These are phyloP conservation scores for Carex parvula DNA, from an alignment of 176 grass and related monocot genomes.

Conservation along the genomic window DNA sequence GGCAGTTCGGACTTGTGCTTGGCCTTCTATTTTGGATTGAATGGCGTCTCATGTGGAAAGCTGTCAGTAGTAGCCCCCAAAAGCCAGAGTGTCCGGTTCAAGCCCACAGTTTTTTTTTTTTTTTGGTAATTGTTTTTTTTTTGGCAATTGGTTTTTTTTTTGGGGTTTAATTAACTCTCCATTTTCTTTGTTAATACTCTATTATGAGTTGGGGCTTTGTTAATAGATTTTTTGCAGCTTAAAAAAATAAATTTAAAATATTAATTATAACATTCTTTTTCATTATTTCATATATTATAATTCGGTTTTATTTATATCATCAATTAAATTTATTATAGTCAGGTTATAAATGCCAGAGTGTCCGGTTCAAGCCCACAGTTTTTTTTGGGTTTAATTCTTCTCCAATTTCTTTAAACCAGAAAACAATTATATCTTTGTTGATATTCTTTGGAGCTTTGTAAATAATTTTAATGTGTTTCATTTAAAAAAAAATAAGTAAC, in stretches of 20 bases:
- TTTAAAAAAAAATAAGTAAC: too few species aligned
- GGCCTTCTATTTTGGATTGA: slow-evolving; percentile 33
- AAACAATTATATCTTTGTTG: too few species aligned
- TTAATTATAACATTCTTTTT: neutral
- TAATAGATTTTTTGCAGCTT: neutral
- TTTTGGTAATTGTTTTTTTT: too few species aligned
- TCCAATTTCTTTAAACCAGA: too few species aligned
- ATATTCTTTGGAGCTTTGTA: too few species aligned
- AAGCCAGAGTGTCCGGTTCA: slow-evolving; percentile 27
- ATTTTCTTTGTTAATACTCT: neutral
- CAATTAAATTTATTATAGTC: too few species aligned
- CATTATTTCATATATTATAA: neutral
- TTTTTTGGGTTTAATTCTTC: too few species aligned
- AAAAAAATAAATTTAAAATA: neutral
- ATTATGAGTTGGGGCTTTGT: neutral
- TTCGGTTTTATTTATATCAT: too few species aligned
- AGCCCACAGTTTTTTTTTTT: neutral
- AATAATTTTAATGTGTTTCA: too few species aligned
- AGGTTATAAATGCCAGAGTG: too few species aligned
- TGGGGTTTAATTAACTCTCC: neutral
- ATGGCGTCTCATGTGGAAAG: slow-evolving; percentile 16
- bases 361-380: too few species aligned
- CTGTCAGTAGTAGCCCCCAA: slow-evolving; percentile 8
- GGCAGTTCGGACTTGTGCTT: neutral
- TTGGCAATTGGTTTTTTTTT: neutral